Conservation (phyloP, 768 basidiomycete species). For the Kondoa subrosea region DNA sequence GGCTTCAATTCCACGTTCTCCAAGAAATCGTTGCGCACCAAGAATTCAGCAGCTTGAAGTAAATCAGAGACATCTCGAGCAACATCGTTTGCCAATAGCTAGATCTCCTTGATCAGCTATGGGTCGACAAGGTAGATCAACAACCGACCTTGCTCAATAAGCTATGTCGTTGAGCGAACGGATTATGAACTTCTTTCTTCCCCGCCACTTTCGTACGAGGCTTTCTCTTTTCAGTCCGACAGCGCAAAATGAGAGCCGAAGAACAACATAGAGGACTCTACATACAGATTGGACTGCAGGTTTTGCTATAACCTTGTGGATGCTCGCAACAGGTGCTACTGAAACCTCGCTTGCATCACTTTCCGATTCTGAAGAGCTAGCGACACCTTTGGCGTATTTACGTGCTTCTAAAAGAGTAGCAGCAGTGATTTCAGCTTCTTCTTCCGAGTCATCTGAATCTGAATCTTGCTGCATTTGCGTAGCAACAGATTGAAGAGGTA, state of each 20-base stretch:
- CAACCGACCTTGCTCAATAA: not conserved
- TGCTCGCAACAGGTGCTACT: not conserved
- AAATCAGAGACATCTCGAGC: conserved; percentile 14
- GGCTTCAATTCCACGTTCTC: conserved; percentile 16
- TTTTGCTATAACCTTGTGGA: not conserved
- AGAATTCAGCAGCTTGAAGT: conserved; percentile 15
- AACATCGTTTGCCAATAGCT: conserved; percentile 15
- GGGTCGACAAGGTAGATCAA: not conserved
- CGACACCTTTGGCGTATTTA: not conserved
- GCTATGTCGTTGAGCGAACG: not conserved
- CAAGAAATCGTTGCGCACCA: conserved; percentile 14
- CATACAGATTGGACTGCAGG: not conserved
- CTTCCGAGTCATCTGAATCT: not conserved
- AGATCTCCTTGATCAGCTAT: not conserved
- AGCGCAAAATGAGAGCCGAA: not conserved
- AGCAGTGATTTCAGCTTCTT: not conserved
- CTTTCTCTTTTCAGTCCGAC: not conserved
- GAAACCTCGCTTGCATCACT: not conserved
- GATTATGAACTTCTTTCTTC: not conserved
- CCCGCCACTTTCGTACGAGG: not conserved
- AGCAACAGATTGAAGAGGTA: not conserved
- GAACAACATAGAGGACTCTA: not conserved
- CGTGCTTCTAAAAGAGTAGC: not conserved
- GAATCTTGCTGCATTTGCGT: not conserved
- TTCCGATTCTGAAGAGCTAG: not conserved